Base-by-base conservation (phyloP, 805 yeast species). In the Spathaspora passalidarum region DNA sequence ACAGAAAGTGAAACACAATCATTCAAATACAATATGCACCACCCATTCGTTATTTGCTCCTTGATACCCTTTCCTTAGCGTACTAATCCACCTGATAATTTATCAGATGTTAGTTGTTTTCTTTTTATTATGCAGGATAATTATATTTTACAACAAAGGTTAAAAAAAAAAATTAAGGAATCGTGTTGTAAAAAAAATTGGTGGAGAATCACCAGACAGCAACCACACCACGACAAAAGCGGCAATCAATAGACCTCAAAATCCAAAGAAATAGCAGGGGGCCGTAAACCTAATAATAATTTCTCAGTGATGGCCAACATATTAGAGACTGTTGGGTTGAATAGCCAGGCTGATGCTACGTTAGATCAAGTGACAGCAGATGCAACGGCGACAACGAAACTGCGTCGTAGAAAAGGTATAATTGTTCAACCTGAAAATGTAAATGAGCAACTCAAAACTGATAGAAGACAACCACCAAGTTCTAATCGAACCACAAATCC, bases 381-480 rank as follows among this genome's bases (percentile, higher is more conserved):
- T 10, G 29, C 9, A 25, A 7, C 9, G 9, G 29, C n/a, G 16
- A 29, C 34, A 29, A 29, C 34, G 17, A n/a, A n/a, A n/a, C 34
- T 14, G 16, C 34, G 34, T 29, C 34, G 14, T 6, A 29, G 7
- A 29, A 29, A 29, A 13, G 34, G 16, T 10, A 13, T 29, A 29
- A 29, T n/a, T 29, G 16, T 29, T 13, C 34, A 10, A 9, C 34
- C 34, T 29, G n/a, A 29, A 16, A 19, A 11, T 4, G n/a, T 5
- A 5, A 25, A 23, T 14, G 20, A 18, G 22, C 17, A 25, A n/a
- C n/a, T n/a, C n/a, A n/a, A n/a, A 37, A 25, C 13, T 14, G 8
- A 35, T 22, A 36, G 39, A 34, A 22, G 32, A 21, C 39, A 41
- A 16, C 49, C 49, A 26, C 44, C 49, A 21, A 43, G 26, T 18